Conservation (phyloP, 2,329 filamentous ascomycete genomes). For the Exutisphaerella laricina region DNA sequence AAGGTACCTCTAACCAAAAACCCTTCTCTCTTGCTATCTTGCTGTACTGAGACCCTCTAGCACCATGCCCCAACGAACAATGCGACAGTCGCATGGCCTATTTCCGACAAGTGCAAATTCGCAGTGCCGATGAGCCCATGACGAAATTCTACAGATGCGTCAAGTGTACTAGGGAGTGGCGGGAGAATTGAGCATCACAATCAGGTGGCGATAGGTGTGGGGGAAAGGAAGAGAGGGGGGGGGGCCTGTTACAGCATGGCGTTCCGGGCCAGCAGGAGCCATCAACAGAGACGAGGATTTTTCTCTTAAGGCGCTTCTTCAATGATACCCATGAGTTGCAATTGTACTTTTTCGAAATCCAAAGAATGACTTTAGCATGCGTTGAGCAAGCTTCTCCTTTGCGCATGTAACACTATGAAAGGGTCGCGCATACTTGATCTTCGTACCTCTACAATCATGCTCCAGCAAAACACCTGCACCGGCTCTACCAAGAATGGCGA, state of each 20-base stretch:
- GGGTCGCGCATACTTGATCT: no score
- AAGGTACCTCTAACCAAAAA: no score
- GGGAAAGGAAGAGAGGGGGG: no score
- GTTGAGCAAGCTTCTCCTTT: conserved; percentile 1
- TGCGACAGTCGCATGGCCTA: conserved; percentile 83
- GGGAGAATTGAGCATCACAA: conserved; percentile 37
- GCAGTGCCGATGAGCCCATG: conserved; percentile 97
- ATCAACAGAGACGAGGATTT: background rate
- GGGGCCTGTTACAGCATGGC: conserved; percentile 1
- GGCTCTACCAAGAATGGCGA: no score
- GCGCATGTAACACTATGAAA: conserved; percentile 8
- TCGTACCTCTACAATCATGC: no score
- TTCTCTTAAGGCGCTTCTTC: no score
- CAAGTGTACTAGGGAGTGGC: conserved; percentile 42
- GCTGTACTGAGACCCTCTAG: no score
- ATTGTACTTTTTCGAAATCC: background rate
- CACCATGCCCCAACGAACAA: conserved; percentile 73
- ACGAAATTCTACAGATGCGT: conserved; percentile 79
- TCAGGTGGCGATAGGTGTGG: no score
- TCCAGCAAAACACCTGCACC: no score
- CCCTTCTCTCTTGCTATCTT: no score
- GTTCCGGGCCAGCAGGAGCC: background rate
- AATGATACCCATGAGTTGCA: conserved; percentile 3
- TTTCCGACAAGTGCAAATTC: conserved; percentile 95
- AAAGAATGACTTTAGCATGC: background rate